Evolutionary conservation across 306 rosid species (phyloP).

Genomic region (Styphnolobium japonicum): DNA sequence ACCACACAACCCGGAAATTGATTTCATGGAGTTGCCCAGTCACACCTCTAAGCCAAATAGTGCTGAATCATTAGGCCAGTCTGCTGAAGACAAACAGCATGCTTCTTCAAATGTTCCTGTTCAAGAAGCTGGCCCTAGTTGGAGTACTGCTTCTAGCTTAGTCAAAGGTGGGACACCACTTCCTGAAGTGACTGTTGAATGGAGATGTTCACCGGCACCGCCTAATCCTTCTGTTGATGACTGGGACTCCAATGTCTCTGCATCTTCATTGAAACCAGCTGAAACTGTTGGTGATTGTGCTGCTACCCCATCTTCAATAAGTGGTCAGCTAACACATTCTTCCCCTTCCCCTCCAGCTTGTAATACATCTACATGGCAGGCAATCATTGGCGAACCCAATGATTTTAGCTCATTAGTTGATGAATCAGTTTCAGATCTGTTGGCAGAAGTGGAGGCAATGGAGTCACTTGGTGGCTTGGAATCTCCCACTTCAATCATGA

Average conservation of each 20-base stretch:
- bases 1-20: constrained; percentile 28
- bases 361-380: constrained; percentile 66
- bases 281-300: constrained; percentile 36
- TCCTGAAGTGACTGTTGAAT: constrained; percentile 42
- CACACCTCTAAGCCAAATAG: constrained; percentile 24
- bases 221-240: constrained; percentile 53
- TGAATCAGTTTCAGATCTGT: constrained; percentile 91
- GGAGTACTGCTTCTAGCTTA: too few relatives aligned
- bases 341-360: constrained; percentile 60
- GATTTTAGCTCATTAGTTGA: constrained; percentile 67
- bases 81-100: constrained; percentile 37
- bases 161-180: too few relatives aligned
- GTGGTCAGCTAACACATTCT: constrained; percentile 41
- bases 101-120: constrained; percentile 38
- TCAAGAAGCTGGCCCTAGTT: too few relatives aligned
- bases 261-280: constrained; percentile 46
- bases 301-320: constrained; percentile 45
- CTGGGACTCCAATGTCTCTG: constrained; percentile 55
- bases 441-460: constrained; percentile 99
- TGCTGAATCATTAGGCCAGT: constrained; percentile 25
- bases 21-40: constrained; percentile 30
- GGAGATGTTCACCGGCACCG: constrained; percentile 45
- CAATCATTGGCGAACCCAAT: constrained; percentile 58
- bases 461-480: constrained; percentile 81
- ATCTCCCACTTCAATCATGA: constrained; percentile 67